These are phyloP conservation scores for Pestalotiopsis sp. DNA, from an alignment of 2,329 filamentous ascomycete genomes.

Conservation along the genomic window DNA sequence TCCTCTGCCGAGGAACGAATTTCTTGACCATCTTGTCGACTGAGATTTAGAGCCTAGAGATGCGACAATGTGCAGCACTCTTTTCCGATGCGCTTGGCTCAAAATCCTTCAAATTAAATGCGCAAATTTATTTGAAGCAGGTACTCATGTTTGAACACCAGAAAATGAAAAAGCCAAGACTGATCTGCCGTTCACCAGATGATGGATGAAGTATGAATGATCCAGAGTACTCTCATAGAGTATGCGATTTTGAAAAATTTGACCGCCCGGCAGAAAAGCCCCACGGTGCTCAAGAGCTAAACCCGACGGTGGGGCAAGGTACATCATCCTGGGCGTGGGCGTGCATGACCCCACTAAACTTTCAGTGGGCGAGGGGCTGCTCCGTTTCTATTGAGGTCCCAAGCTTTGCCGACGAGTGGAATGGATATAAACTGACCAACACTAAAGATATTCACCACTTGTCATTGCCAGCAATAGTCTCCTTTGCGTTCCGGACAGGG, in stretches of 20 bases:
- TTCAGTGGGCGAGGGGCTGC: background rate
- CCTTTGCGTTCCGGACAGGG: too few relatives aligned
- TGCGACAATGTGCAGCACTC: background rate
- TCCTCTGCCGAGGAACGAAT: conserved; percentile 67
- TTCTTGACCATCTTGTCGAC: conserved; percentile 51
- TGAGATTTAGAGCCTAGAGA: background rate
- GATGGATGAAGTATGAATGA: background rate
- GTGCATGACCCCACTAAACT: background rate
- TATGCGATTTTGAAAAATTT: conserved; percentile 29
- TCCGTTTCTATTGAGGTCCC: background rate
- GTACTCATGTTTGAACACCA: background rate
- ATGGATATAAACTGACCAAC: background rate
- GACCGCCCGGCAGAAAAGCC: conserved; percentile 33
- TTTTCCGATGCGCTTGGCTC: background rate
- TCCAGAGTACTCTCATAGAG: background rate
- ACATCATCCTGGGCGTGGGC: conserved; percentile 24
- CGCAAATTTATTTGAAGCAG: background rate
- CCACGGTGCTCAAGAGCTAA: background rate
- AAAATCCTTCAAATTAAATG: background rate
- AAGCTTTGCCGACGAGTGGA: too few relatives aligned
- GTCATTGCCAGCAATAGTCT: too few relatives aligned
- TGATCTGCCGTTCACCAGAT: background rate
- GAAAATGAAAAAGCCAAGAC: background rate
- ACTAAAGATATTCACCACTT: background rate
- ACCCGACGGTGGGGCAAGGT: background rate